Evolutionary conservation across 2,329 filamentous ascomycete species (phyloP).

Genomic region (Cladobotryum mycophilum): DNA sequence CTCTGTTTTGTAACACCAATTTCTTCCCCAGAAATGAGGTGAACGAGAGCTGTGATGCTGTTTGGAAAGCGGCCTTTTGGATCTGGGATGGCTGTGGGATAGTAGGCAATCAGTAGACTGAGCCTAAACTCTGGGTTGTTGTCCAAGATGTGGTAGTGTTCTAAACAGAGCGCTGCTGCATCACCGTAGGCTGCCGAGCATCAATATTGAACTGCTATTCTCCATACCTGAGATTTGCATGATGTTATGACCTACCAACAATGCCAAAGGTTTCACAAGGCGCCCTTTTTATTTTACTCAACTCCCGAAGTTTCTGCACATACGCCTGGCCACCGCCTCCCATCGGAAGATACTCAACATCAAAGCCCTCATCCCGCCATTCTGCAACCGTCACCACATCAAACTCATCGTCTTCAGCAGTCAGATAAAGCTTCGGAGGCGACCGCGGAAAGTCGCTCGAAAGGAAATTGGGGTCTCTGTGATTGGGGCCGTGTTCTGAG

Average conservation of each 20-base stretch:
- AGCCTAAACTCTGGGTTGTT: constrained; percentile 40
- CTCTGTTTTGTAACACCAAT: constrained; percentile 35
- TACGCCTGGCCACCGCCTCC: constrained; percentile 30
- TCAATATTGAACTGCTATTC: not conserved
- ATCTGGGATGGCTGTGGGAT: constrained; percentile 38
- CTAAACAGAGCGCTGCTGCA: constrained; percentile 36
- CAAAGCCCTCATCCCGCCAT: constrained; percentile 38
- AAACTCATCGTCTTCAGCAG: constrained; percentile 37
- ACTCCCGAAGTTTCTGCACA: constrained; percentile 24
- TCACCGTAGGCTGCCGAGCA: constrained; percentile 34
- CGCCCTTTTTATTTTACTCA: constrained; percentile 27
- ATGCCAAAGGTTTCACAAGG: constrained; percentile 40
- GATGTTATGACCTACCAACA: constrained; percentile 25
- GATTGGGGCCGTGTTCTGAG: constrained; percentile 28
- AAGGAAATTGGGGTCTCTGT: constrained; percentile 37
- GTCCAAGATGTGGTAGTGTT: constrained; percentile 39
- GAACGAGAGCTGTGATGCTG: constrained; percentile 33
- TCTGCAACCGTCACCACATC: constrained; percentile 30
- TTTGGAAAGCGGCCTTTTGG: constrained; percentile 35
- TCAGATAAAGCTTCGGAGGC: constrained; percentile 36
- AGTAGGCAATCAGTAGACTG: constrained; percentile 38
- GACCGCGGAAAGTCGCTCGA: constrained; percentile 33
- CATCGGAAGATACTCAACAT: constrained; percentile 37
- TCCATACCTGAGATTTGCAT: no score
- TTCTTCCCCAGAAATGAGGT: constrained; percentile 32